Percentiles rank a stretch among this genome's conserved stretches.
These are phyloP conservation scores for Eucalyptus shirleyi DNA, from an alignment of 345 rosid genomes.

Conservation along the genomic window DNA sequence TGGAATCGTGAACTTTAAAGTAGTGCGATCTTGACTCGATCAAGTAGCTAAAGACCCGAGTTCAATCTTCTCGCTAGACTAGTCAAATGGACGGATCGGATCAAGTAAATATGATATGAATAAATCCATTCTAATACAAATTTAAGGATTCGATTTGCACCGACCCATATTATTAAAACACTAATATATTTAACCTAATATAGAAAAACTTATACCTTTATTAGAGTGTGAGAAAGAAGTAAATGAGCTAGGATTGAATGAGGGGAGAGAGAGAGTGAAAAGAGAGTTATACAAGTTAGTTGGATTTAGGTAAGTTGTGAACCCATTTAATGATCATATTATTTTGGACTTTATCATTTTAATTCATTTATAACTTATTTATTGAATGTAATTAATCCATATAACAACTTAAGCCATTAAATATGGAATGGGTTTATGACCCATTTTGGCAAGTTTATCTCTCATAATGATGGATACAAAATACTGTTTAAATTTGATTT, in stretches of 20 bases:
- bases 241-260: background rate
- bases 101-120: no score
- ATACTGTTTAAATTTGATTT: background rate
- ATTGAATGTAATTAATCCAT: no score
- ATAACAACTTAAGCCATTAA: no score
- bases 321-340: accelerated
- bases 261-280: background rate
- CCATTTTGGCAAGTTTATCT: background rate
- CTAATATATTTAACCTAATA: no score
- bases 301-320: background rate
- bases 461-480: background rate
- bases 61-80: background rate
- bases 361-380: no score
- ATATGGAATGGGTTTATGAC: background rate
- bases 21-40: background rate
- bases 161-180: no score
- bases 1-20: background rate
- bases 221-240: no score
- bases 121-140: no score
- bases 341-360: no score
- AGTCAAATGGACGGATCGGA: accelerated
- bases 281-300: background rate
- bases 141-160: no score
- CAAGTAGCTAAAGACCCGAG: background rate
- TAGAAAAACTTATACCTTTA: no score